Conservation (phyloP, 2,329 filamentous ascomycete genomes). For the Trichoderma sp. region DNA sequence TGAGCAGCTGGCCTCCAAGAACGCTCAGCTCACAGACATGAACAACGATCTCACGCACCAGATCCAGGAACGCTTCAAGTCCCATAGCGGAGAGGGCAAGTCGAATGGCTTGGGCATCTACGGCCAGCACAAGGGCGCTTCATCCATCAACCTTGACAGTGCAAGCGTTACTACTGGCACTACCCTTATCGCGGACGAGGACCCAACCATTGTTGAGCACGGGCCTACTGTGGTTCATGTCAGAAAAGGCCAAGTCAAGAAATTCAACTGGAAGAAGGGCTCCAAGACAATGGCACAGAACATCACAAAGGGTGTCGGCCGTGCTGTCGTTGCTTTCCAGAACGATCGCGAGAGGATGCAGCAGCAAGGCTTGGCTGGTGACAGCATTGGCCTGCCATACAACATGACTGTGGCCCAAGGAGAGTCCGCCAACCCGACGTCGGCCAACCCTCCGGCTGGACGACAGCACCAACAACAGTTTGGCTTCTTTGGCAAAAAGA, state of each 20-base stretch:
- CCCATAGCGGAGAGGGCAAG: slow-evolving; percentile 58
- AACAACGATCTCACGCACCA: slow-evolving; percentile 94
- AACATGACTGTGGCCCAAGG: slow-evolving; percentile 61
- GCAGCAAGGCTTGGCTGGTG: slow-evolving; percentile 54
- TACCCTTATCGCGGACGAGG: slow-evolving; percentile 60
- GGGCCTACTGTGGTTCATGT: slow-evolving; percentile 95
- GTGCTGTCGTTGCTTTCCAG: slow-evolving; percentile 75
- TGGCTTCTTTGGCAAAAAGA: slow-evolving; percentile 66
- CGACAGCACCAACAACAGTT: slow-evolving; percentile 51
- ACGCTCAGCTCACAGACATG: slow-evolving; percentile 87
- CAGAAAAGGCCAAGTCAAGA: slow-evolving; percentile 88
- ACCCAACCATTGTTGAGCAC: slow-evolving; percentile 64
- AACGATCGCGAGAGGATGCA: slow-evolving; percentile 55
- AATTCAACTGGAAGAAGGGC: slow-evolving; percentile 99
- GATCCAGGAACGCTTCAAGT: slow-evolving; percentile 90
- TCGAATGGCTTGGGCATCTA: slow-evolving; percentile 59
- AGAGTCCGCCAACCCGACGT: slow-evolving; percentile 42
- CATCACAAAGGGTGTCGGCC: slow-evolving; percentile 89
- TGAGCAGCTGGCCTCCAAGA: slow-evolving; percentile 90
- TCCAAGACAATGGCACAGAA: slow-evolving; percentile 92
- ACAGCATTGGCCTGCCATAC: slow-evolving; percentile 68
- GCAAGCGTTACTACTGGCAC: slow-evolving; percentile 55
- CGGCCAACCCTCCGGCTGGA: slow-evolving; percentile 32
- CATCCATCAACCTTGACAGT: slow-evolving; percentile 50
- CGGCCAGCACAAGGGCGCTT: slow-evolving; percentile 48